A percentile compares a stretch with the other conserved stretches of the same genome.
Evolutionary conservation across 352 stramenopile genomes (phyloP).

Genomic region (Globisporangium uncinulatum): DNA sequence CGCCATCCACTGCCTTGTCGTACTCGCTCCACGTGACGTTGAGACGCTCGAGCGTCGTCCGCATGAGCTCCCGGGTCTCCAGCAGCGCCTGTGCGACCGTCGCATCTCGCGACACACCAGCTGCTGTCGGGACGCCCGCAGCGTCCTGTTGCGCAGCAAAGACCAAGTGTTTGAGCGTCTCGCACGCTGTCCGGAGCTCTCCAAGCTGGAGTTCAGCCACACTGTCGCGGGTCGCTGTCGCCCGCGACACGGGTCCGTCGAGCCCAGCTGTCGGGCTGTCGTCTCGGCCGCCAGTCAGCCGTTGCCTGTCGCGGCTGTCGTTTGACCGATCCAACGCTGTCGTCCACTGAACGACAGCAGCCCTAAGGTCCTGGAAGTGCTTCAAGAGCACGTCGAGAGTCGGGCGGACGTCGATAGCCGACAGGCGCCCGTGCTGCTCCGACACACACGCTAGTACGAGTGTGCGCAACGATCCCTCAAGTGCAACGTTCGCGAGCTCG

Average conservation of each 20-base stretch:
- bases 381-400: neutral
- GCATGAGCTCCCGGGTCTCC: constrained; percentile 15
- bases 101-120: constrained; percentile 1
- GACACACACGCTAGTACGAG: constrained; percentile 14
- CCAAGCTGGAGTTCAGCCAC: constrained; percentile 15
- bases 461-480: constrained; percentile 29
- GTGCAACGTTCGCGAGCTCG: constrained; percentile 22
- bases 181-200: constrained; percentile 33
- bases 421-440: neutral
- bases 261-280: neutral
- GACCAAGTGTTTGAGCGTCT: constrained; percentile 46
- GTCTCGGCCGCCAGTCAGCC: neutral
- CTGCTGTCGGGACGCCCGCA: neutral
- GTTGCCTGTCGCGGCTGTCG: neutral
- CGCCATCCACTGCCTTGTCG: constrained; percentile 6
- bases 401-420: neutral
- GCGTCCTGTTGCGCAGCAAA: constrained; percentile 40
- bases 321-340: constrained; percentile 1
- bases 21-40: constrained; percentile 14
- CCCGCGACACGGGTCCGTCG: no score
- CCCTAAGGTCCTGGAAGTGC: neutral
- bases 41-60: constrained; percentile 16
- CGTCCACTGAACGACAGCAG: neutral
- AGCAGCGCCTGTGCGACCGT: constrained; percentile 2
- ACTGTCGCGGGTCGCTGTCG: no score